Conservation (phyloP, 805 yeast genomes). For the Barnettozyma salicaria region DNA sequence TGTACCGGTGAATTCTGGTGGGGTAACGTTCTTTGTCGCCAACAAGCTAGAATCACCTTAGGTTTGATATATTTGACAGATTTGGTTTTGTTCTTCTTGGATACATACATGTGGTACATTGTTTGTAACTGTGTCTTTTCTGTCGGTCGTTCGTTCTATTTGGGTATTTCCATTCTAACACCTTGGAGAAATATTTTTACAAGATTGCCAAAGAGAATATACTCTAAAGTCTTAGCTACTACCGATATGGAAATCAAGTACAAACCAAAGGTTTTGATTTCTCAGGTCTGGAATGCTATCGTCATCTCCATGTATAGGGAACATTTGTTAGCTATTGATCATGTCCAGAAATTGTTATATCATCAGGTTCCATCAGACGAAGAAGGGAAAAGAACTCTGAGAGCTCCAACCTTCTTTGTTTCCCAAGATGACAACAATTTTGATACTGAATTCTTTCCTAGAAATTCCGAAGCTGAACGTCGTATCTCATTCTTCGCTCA, state of each 20-base stretch:
- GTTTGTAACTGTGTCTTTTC: slow-evolving; percentile 91
- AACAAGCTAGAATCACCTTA: slow-evolving; percentile 83
- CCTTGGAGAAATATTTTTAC: slow-evolving; percentile 99
- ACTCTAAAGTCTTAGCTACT: slow-evolving; percentile 95
- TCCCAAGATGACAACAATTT: slow-evolving; percentile 92
- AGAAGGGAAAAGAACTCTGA: slow-evolving; percentile 95
- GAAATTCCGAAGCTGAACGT: slow-evolving; percentile 97
- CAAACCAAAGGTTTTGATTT: slow-evolving; percentile 95
- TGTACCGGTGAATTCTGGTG: slow-evolving; percentile 96
- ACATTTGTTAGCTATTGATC: slow-evolving; percentile 95
- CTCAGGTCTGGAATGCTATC: slow-evolving; percentile 99
- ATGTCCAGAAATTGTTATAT: slow-evolving; percentile 92
- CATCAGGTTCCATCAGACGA: slow-evolving; percentile 98
- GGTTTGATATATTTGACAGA: slow-evolving; percentile 93
- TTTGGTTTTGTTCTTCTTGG: slow-evolving; percentile 92
- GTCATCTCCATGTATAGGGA: slow-evolving; percentile 99
- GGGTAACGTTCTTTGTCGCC: slow-evolving; percentile 65
- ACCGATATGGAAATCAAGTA: slow-evolving; percentile 99
- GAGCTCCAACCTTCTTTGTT: slow-evolving; percentile 98
- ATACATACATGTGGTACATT: slow-evolving; percentile 99
- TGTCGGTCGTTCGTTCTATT: slow-evolving; percentile 94
- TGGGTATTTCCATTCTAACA: slow-evolving; percentile 97
- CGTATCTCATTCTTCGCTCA: slow-evolving; percentile 99
- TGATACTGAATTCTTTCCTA: slow-evolving; percentile 95
- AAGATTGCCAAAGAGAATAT: slow-evolving; percentile 97